Evolutionary conservation across 2,329 filamentous ascomycete genomes (phyloP), one percentile per base, ranked within the genome.

Genomic region (Rutstroemia sydowiana): DNA sequence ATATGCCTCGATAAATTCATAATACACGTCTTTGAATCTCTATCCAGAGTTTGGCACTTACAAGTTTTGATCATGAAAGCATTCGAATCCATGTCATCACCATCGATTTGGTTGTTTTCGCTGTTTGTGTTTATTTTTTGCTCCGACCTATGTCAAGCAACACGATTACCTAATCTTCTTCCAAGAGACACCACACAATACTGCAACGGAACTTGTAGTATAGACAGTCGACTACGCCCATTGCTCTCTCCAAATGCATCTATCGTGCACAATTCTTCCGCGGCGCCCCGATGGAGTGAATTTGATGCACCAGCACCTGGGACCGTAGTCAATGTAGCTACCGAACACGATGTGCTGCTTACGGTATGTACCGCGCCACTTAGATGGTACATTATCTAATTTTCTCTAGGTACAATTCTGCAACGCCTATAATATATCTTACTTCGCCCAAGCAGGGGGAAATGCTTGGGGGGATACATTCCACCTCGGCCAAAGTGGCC

Each of bases 401-500:
- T 21, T 23, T 6, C 14, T 26, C 10, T 26, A 47, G 45, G 45
- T 47, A 2, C 21, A 20, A 47, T 47, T 30, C 13, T 37, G 32
- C 7, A 39, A 11, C 16, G 23, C 21, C 18, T 2, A 39, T 13
- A 37, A 48, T 6, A 55, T 57, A 7, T 32, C 48, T 3, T 54
- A 56, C 30, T 39, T 54, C 21, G 53, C 55, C 3, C 51, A 54
- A 34, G 41, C 37, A 6, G 53, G 55, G n/a, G 48, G 41, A 11
- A 51, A 57, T 18, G 55, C 48, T 3, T 49, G 51, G 11, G 18
- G 21, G 9, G n/a, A 16, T 9, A 37, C 42, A 1, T 30, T 57
- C 11, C 18, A 32, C 13, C 18, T 36, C 4, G 14, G 14, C 10
- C n/a, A 21, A 10, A 41, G 44, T n/a, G 44, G 45, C 3, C 21